Conservation (phyloP, 2,329 filamentous ascomycete genomes). For the Penicillium crustosum region DNA sequence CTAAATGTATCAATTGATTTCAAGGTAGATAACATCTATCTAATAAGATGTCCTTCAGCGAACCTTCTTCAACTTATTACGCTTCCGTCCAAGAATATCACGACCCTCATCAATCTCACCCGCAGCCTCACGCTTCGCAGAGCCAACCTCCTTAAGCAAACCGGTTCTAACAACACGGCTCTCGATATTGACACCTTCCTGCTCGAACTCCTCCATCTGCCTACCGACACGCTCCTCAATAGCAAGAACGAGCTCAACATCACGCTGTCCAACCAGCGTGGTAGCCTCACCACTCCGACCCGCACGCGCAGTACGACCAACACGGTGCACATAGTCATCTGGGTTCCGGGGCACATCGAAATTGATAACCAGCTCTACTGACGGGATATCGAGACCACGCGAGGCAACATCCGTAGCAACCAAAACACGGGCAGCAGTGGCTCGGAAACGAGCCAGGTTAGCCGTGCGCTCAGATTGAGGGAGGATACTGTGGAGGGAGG, state of each 20-base stretch:
- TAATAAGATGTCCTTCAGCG: conserved; percentile 25
- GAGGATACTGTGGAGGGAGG: conserved; percentile 83
- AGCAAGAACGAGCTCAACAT: conserved; percentile 84
- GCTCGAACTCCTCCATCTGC: conserved; percentile 79
- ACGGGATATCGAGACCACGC: conserved; percentile 90
- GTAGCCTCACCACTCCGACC: conserved; percentile 79
- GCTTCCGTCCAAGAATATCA: conserved; percentile 83
- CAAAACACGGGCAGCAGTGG: conserved; percentile 80
- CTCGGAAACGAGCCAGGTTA: conserved; percentile 89
- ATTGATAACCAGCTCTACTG: conserved; percentile 86
- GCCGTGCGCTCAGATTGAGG: conserved; percentile 80
- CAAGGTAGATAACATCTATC: neutral
- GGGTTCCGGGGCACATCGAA: conserved; percentile 95
- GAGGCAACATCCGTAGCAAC: conserved; percentile 95
- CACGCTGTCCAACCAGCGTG: conserved; percentile 87
- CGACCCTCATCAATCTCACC: conserved; percentile 88
- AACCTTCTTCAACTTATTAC: conserved; percentile 49
- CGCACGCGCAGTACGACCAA: conserved; percentile 91
- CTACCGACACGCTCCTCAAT: conserved; percentile 80
- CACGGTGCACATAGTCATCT: conserved; percentile 95
- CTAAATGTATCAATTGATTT: conserved; percentile 15
- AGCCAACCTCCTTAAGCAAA: conserved; percentile 78
- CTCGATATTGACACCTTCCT: conserved; percentile 94
- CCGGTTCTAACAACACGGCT: conserved; percentile 79
- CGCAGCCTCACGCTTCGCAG: conserved; percentile 90